A percentile compares a stretch with the other conserved stretches of the same genome.
Evolutionary conservation across 306 rosid species (phyloP).

Genomic region (Gleditsia sinensis): DNA sequence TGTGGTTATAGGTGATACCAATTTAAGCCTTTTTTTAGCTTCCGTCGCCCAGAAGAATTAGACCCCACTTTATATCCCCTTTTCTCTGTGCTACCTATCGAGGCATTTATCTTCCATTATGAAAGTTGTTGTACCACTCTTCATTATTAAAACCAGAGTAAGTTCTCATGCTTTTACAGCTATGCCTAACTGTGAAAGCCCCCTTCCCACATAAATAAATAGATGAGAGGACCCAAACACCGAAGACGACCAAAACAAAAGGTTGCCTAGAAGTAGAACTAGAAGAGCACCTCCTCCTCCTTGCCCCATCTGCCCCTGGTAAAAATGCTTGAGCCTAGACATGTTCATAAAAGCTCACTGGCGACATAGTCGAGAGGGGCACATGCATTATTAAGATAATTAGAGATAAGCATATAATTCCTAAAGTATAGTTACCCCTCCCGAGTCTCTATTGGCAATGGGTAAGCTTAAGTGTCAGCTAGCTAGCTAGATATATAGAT

Average conservation of each 20-base stretch:
- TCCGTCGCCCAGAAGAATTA: neutral
- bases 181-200: constrained; percentile 24
- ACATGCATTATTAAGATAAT: neutral
- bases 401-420: neutral
- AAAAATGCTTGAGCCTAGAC: neutral
- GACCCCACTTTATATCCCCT: neutral
- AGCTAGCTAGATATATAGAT: neutral
- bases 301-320: neutral
- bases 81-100: neutral
- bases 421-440: neutral
- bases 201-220: constrained; percentile 33
- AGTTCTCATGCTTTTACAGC: constrained; percentile 1
- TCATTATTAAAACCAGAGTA: neutral
- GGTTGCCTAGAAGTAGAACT: neutral
- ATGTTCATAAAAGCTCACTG: too few relatives aligned
- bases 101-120: neutral
- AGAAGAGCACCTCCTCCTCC: neutral
- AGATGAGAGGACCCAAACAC: constrained; percentile 8
- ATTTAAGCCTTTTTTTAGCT: too few relatives aligned
- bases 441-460: too few relatives aligned
- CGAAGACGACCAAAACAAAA: neutral
- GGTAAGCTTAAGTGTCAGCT: neutral
- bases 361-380: too few relatives aligned
- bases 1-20: neutral
- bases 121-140: neutral